A percentile compares a stretch with the other conserved stretches of the same genome.
phyloP scores from a whole-genome alignment of 345 rosid species.

The Eucalyptus tenuipes region DNA sequence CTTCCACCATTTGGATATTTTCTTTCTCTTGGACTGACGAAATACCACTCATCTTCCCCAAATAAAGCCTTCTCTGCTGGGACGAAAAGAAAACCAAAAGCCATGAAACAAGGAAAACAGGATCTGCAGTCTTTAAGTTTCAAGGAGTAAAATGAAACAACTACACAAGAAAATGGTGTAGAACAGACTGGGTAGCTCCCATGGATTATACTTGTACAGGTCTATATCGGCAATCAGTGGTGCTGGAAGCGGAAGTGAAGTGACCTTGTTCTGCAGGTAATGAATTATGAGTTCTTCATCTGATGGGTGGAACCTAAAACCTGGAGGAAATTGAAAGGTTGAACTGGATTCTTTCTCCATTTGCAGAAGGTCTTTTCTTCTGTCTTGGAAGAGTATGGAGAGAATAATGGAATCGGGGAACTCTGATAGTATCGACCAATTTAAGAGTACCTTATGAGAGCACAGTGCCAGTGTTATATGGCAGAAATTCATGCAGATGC shows the following conservation, averaged over 20 bases:
- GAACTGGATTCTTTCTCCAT: conserved; percentile 10
- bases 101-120: background rate
- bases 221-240: conserved; percentile 32
- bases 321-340: conserved; percentile 30
- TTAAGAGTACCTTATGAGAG: background rate
- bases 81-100: background rate
- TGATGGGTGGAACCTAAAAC: conserved; percentile 48
- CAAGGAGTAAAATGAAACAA: background rate
- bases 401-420: background rate
- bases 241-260: conserved; percentile 32
- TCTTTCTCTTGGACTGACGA: conserved; percentile 44
- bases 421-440: background rate
- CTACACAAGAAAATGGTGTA: background rate
- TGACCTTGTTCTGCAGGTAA: conserved; percentile 35
- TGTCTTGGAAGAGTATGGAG: background rate
- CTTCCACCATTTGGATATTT: conserved; percentile 27
- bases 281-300: conserved; percentile 32
- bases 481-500: background rate
- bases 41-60: conserved; percentile 62
- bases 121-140: background rate
- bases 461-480: background rate
- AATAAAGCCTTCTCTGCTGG: conserved; percentile 55
- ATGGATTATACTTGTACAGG: conserved; percentile 36
- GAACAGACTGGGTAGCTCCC: conserved; percentile 40
- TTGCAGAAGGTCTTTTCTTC: background rate